Base-by-base conservation (phyloP, 805 yeast species). In the Ascoidea tarda region DNA sequence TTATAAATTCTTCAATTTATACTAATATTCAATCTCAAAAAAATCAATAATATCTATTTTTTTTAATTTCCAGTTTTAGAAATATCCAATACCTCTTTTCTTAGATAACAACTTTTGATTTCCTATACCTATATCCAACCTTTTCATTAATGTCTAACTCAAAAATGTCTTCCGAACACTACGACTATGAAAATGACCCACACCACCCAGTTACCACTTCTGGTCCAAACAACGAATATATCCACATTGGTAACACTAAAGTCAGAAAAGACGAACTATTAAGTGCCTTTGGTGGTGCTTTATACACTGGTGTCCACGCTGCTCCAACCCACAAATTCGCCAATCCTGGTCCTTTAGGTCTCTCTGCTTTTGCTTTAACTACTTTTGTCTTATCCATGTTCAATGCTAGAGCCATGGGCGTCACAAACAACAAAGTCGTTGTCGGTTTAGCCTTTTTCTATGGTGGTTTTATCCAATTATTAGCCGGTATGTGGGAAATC, bases 221-320 rank as follows among this genome's bases (percentile, higher is more conserved):
- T 21, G 28, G 28, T 21, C 28, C 28, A 21, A 21, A 21, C 28
- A 21, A 21, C 28, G 84, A 83, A 48, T 81, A 78, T 62, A 72
- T 87, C 53, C 78, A 71, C 57, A 76, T 87, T 57, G 96, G 96
- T 5, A 75, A 80, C 60, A 81, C 84, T 56, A 81, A 77, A 64
- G 87, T 83, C 56, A 71, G 78, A 52, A 77, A 74, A 59, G 65
- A 72, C 50, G 90, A 84, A 50, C 70, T 84, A 53, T 67, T 71
- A 51, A 66, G 66, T 32, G 91, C 91, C 2, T 84, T 84, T 58
- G 96, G 95, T 66, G 96, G 96, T 81, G 74, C 84, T 16, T 69
- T 85, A 63, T 81, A 81, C 59, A 87, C 93, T 32, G 91, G 87
- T 72, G 49, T 71, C 53, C 65, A 77, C 33, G 73, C 76, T 16